Percentiles rank a stretch among this genome's conserved stretches.
These are phyloP conservation scores for Botrytis squamosa DNA, from an alignment of 2,329 filamentous ascomycete species.

Conservation along the genomic window DNA sequence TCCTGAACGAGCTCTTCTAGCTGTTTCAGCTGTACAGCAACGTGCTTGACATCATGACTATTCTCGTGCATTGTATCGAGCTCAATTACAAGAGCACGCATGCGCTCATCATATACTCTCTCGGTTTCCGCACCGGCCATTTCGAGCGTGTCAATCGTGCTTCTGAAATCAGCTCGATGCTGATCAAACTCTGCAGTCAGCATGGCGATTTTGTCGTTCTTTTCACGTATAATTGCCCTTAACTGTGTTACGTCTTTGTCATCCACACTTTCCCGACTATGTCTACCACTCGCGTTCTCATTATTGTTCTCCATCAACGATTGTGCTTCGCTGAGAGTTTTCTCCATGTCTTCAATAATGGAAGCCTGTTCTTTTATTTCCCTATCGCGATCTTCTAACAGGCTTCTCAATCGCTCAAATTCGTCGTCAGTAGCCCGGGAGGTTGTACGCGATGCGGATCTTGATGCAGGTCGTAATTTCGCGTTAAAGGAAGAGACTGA, in stretches of 20 bases:
- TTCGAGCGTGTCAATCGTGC: slow-evolving; percentile 94
- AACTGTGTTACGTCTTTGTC: slow-evolving; percentile 75
- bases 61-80: slow-evolving; percentile 78
- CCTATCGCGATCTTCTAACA: slow-evolving; percentile 80
- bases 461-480: slow-evolving; percentile 49
- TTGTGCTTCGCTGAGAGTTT: slow-evolving; percentile 77
- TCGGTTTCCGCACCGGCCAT: slow-evolving; percentile 94
- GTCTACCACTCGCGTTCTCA: slow-evolving; percentile 46
- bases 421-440: slow-evolving; percentile 60
- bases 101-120: slow-evolving; percentile 90
- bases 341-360: slow-evolving; percentile 86
- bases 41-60: slow-evolving; percentile 85
- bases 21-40: slow-evolving; percentile 89
- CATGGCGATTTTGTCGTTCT: slow-evolving; percentile 94
- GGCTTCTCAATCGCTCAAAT: slow-evolving; percentile 66
- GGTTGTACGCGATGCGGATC: slow-evolving; percentile 43
- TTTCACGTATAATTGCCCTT: slow-evolving; percentile 81
- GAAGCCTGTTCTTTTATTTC: slow-evolving; percentile 86
- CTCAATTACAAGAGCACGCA: slow-evolving; percentile 81
- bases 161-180: slow-evolving; percentile 92
- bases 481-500: slow-evolving; percentile 55
- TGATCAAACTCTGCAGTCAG: slow-evolving; percentile 93
- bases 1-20: slow-evolving; percentile 95
- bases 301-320: slow-evolving; percentile 61
- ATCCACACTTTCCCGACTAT: slow-evolving; percentile 51